Evolutionary conservation across 169 alveolate genomes (phyloP).

Genomic region (Eimeria necatrix): DNA sequence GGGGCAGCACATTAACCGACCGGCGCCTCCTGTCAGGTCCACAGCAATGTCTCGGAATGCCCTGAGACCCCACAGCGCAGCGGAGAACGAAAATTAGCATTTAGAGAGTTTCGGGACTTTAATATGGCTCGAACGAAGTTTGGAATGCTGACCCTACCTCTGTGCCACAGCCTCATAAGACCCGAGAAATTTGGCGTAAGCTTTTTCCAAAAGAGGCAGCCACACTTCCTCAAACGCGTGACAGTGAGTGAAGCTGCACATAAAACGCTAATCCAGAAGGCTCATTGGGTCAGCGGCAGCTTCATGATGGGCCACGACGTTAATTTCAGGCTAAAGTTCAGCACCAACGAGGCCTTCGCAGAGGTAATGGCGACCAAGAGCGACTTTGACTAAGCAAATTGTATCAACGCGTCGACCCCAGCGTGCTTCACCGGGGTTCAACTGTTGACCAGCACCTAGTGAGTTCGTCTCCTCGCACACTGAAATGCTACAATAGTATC

Average conservation of each 20-base stretch:
- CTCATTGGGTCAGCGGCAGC: no score
- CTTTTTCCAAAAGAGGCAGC: slow-evolving; percentile 81
- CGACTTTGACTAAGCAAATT: no score
- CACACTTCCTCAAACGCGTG: slow-evolving; percentile 72
- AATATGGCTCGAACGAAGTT: not conserved
- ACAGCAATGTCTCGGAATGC: slow-evolving; percentile 64
- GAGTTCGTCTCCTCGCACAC: no score
- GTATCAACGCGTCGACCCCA: no score
- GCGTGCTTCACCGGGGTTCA: no score
- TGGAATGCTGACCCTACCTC: not conserved
- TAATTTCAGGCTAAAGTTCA: no score
- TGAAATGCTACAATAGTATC: no score
- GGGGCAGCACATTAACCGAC: not conserved
- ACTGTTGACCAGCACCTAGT: no score
- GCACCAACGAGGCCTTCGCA: no score
- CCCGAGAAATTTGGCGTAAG: slow-evolving; percentile 81
- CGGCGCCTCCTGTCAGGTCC: slow-evolving; percentile 78
- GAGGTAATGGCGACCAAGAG: no score
- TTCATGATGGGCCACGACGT: no score
- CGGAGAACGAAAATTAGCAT: not conserved
- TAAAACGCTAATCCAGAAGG: not conserved
- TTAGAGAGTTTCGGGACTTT: not conserved
- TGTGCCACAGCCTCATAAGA: slow-evolving; percentile 79
- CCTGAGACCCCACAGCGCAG: slow-evolving; percentile 3
- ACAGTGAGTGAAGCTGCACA: slow-evolving; percentile 50